Evolutionary conservation across 306 rosid genomes (phyloP).

Genomic region (Arachis hypogaea): DNA sequence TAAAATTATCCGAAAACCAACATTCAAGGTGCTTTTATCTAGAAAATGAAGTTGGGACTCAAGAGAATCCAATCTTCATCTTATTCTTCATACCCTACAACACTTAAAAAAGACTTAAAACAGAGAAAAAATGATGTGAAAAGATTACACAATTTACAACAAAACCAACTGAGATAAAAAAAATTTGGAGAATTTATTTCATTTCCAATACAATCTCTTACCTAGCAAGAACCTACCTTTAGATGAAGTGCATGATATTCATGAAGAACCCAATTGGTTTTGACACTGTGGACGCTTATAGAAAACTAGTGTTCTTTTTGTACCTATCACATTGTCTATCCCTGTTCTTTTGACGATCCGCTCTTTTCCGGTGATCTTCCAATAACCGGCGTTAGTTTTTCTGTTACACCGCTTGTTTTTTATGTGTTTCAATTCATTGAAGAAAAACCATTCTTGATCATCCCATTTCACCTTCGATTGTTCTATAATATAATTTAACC

Average conservation of each 20-base stretch:
- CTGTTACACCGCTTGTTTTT: conserved; percentile 39
- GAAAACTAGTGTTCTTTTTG: conserved; percentile 64
- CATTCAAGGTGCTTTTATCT: too few relatives aligned
- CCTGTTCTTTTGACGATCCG: conserved; percentile 33
- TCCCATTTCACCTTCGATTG: conserved; percentile 38
- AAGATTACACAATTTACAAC: too few relatives aligned
- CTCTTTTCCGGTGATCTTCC: conserved; percentile 64
- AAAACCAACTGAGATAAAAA: too few relatives aligned
- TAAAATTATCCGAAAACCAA: too few relatives aligned
- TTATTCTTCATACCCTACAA: too few relatives aligned
- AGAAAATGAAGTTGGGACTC: too few relatives aligned
- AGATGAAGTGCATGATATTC: conserved; percentile 44
- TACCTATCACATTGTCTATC: conserved; percentile 45
- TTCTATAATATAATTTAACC: conserved; percentile 19
- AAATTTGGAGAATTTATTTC: too few relatives aligned
- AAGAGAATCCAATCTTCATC: too few relatives aligned
- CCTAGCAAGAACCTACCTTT: conserved; percentile 37
- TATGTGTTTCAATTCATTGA: conserved; percentile 38
- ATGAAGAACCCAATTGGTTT: conserved; percentile 65
- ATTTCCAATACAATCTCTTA: too few relatives aligned
- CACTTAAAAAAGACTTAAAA: too few relatives aligned
- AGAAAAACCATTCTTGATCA: conserved; percentile 60
- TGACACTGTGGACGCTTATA: conserved; percentile 34
- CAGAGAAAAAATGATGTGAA: too few relatives aligned
- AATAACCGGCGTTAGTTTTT: conserved; percentile 50